A percentile compares a stretch with the other conserved stretches of the same genome.
Evolutionary conservation across 2,329 filamentous ascomycete species (phyloP).

Genomic region (Aspergillus hiratsukae): DNA sequence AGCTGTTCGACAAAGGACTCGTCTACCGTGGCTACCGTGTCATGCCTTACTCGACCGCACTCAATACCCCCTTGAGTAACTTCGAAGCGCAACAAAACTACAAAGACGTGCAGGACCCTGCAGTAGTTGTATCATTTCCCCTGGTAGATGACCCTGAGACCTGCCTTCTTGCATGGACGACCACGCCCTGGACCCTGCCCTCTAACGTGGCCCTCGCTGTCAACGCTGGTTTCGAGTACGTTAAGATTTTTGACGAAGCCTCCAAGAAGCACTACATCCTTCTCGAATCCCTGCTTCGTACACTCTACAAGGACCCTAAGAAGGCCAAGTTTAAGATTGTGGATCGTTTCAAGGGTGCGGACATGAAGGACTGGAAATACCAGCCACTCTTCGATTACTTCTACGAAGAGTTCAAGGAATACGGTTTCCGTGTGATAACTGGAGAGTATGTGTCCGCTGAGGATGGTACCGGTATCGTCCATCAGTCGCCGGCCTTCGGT

Average conservation of each 20-base stretch:
- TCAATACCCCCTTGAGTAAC: conserved; percentile 86
- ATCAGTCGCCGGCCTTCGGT: conserved; percentile 89
- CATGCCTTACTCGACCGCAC: conserved; percentile 90
- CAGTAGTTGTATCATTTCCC: conserved; percentile 83
- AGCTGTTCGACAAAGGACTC: conserved; percentile 80
- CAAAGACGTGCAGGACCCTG: conserved; percentile 86
- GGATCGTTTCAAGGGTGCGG: conserved; percentile 72
- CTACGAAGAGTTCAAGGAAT: conserved; percentile 80
- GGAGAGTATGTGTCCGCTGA: conserved; percentile 84
- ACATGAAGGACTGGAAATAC: conserved; percentile 86
- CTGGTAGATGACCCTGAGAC: conserved; percentile 72
- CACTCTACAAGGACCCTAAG: conserved; percentile 90
- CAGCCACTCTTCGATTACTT: conserved; percentile 87
- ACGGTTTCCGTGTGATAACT: conserved; percentile 75
- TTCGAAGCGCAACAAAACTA: conserved; percentile 95
- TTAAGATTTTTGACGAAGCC: conserved; percentile 79
- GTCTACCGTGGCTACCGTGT: conserved; percentile 89
- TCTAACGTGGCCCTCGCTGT: conserved; percentile 74
- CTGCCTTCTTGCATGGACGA: conserved; percentile 80
- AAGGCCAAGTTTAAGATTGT: conserved; percentile 88
- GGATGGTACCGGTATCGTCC: conserved; percentile 88
- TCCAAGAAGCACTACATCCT: conserved; percentile 81
- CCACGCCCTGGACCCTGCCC: conserved; percentile 81
- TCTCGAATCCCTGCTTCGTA: conserved; percentile 73
- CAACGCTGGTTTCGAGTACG: conserved; percentile 78